phyloP scores from a whole-genome alignment of 495 filamentous ascomycete genomes.

The Cercophora sp. region DNA sequence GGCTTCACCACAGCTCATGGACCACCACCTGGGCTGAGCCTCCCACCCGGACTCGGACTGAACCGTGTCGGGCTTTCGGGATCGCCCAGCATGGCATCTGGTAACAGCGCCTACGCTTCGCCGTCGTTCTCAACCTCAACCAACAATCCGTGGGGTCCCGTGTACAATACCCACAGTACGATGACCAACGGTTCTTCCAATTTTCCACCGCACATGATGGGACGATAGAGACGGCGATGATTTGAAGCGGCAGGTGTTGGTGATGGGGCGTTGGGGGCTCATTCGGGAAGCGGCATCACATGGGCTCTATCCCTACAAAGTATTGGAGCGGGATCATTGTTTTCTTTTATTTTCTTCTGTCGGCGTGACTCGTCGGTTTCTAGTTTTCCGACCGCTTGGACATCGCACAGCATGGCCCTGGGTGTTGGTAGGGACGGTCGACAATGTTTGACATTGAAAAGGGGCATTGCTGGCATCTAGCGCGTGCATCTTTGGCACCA shows the following conservation, averaged over 20 bases:
- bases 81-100: slow-evolving; percentile 16
- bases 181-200: slow-evolving; percentile 18
- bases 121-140: slow-evolving; percentile 16
- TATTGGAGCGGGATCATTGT: slow-evolving; percentile 7
- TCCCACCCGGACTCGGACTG: slow-evolving; percentile 62
- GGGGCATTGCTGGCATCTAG: slow-evolving; percentile 10
- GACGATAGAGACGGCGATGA: slow-evolving; percentile 14
- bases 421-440: slow-evolving; percentile 14
- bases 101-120: slow-evolving; percentile 17
- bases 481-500: slow-evolving; percentile 13
- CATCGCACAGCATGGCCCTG: slow-evolving; percentile 15
- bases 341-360: slow-evolving; percentile 10
- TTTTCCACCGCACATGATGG: slow-evolving; percentile 31
- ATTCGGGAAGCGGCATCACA: background rate
- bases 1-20: slow-evolving; percentile 69
- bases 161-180: slow-evolving; percentile 20
- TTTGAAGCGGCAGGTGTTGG: background rate
- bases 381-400: slow-evolving; percentile 10
- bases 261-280: background rate
- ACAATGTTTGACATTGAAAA: slow-evolving; percentile 1
- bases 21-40: slow-evolving; percentile 67
- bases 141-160: slow-evolving; percentile 24
- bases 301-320: background rate
- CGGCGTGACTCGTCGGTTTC: slow-evolving; percentile 1
- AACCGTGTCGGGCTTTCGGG: slow-evolving; percentile 31